Percentiles rank a stretch among this genome's conserved stretches.
These are phyloP conservation scores for Ampelocalamus luodianensis DNA, from an alignment of 176 grass and related monocot species.

Conservation along the genomic window DNA sequence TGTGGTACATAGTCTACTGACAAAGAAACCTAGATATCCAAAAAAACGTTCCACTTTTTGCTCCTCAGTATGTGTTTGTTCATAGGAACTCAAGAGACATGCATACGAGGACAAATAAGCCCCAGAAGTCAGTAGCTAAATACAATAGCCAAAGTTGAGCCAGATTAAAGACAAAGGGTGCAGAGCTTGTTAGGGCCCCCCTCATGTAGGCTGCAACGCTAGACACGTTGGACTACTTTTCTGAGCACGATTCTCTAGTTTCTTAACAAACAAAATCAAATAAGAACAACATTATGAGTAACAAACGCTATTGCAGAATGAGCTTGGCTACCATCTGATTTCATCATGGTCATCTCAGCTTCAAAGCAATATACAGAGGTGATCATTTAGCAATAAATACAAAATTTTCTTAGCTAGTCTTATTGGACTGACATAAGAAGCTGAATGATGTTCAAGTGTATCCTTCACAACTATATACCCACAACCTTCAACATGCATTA, in stretches of 20 bases:
- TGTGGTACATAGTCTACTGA: slow-evolving; percentile 32
- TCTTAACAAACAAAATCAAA: background rate
- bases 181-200: slow-evolving; percentile 11
- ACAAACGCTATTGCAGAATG: background rate
- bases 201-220: slow-evolving; percentile 2
- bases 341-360: background rate
- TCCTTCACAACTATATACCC: slow-evolving; percentile 12
- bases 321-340: slow-evolving; percentile 5
- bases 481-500: background rate
- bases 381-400: background rate
- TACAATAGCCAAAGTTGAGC: slow-evolving; percentile 41
- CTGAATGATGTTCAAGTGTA: background rate
- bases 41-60: slow-evolving; percentile 24
- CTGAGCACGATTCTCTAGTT: slow-evolving; percentile 17
- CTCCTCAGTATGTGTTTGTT: slow-evolving; percentile 20
- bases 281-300: background rate
- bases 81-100: slow-evolving; percentile 24
- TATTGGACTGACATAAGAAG: background rate
- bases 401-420: background rate
- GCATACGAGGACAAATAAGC: slow-evolving; percentile 39
- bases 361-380: background rate
- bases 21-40: slow-evolving; percentile 31
- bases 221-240: slow-evolving; percentile 19
- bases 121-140: slow-evolving; percentile 26
- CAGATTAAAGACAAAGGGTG: slow-evolving; percentile 24